phyloP scores from a whole-genome alignment of 2,329 filamentous ascomycete species.

The Nothophoma quercina region DNA sequence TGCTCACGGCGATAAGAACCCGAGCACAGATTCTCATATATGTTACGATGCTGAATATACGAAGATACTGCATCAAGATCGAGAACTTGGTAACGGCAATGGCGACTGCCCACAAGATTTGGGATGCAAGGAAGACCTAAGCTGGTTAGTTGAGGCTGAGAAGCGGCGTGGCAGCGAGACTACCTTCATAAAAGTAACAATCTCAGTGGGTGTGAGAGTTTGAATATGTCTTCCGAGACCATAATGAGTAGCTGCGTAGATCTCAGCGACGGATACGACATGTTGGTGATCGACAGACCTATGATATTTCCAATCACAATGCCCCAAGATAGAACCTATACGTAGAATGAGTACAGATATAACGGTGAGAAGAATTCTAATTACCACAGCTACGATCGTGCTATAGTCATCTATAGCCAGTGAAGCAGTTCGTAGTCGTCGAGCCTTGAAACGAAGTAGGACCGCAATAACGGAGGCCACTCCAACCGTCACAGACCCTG shows the following conservation, averaged over 20 bases:
- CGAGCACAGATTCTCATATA: not conserved
- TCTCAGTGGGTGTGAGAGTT: not conserved
- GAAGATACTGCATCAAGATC: not conserved
- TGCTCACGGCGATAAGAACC: not conserved
- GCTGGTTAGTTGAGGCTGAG: not conserved
- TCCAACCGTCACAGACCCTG: constrained; percentile 22
- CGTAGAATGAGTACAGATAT: too few relatives aligned
- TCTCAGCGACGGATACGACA: not conserved
- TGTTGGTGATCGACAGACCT: too few relatives aligned
- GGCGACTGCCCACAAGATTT: not conserved
- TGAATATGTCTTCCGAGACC: not conserved
- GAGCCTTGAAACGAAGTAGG: constrained; percentile 27
- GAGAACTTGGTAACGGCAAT: not conserved
- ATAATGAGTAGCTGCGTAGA: not conserved
- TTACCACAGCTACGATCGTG: too few relatives aligned
- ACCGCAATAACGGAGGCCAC: too few relatives aligned
- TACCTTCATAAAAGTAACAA: not conserved
- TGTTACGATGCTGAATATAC: not conserved
- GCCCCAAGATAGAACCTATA: too few relatives aligned
- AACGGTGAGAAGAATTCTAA: too few relatives aligned
- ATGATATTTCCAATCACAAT: not conserved
- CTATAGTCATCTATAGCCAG: too few relatives aligned
- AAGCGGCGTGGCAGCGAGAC: too few relatives aligned
- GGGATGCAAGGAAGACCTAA: not conserved
- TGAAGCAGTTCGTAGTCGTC: too few relatives aligned